Conservation (phyloP, 805 yeast genomes). For the Yamadazyma nakazawae region DNA sequence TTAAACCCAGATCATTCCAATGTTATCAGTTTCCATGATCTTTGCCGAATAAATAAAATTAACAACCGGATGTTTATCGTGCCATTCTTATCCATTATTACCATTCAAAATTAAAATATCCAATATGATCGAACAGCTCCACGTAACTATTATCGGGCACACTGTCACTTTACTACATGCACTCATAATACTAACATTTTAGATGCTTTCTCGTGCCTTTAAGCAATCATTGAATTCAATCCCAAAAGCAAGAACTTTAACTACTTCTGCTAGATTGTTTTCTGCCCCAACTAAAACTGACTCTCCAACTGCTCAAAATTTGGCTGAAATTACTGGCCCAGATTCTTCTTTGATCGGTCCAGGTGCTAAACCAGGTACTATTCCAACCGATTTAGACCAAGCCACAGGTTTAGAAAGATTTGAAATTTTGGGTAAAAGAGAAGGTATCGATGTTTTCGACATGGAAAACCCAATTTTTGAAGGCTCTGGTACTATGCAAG, state of each 20-base stretch:
- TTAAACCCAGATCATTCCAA: no score
- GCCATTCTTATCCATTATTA: no score
- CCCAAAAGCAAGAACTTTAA: conserved; percentile 28
- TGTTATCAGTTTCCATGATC: no score
- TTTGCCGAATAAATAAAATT: no score
- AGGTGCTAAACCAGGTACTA: conserved; percentile 81
- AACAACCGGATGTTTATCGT: no score
- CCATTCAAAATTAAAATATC: background rate
- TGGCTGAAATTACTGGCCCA: conserved; percentile 77
- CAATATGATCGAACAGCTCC: background rate
- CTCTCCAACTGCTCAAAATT: conserved; percentile 59
- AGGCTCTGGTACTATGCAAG: conserved; percentile 85
- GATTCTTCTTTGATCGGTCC: conserved; percentile 76
- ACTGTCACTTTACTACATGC: background rate
- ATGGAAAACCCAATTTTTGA: conserved; percentile 80
- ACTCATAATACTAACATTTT: conserved; percentile 2
- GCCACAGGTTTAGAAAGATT: conserved; percentile 98
- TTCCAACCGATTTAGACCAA: conserved; percentile 93
- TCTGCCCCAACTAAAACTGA: conserved; percentile 30
- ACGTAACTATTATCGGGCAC: background rate
- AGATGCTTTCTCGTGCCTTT: conserved; percentile 15
- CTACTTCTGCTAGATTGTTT: conserved; percentile 30
- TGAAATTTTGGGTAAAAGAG: conserved; percentile 88
- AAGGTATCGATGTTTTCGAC: conserved; percentile 94
- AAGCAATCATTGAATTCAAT: conserved; percentile 8